phyloP scores from a whole-genome alignment of 257 asterid species.

The Solanum paucissectum region DNA sequence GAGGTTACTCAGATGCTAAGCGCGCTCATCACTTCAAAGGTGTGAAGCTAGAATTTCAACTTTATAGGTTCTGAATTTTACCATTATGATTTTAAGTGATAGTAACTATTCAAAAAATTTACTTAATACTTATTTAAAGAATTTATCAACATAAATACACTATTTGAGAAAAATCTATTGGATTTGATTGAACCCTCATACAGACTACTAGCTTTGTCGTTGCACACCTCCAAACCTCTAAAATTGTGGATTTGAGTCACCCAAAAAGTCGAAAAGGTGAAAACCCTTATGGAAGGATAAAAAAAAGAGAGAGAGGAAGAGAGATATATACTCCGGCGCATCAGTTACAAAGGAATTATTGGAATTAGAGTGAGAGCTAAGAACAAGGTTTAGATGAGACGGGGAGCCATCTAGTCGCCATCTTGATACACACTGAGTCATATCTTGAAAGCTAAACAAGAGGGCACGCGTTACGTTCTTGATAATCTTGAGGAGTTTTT shows the following conservation, averaged over 20 bases:
- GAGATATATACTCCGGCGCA: not conserved
- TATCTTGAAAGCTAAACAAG: not conserved
- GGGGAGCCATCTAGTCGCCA: not conserved
- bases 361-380: not conserved
- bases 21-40: not conserved
- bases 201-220: not conserved
- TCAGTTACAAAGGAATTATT: not conserved
- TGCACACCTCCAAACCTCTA: not conserved
- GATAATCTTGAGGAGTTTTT: not conserved
- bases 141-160: too few relatives aligned
- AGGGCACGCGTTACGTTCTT: not conserved
- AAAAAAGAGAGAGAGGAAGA: not conserved
- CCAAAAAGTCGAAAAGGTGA: not conserved
- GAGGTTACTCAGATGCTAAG: not conserved
- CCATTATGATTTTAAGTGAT: not conserved
- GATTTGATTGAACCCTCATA: not conserved
- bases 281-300: not conserved
- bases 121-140: too few relatives aligned
- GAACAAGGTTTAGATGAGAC: not conserved
- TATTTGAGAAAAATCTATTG: not conserved
- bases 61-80: too few relatives aligned
- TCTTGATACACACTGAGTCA: not conserved
- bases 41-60: too few relatives aligned
- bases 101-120: too few relatives aligned
- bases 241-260: not conserved